Conservation (phyloP, 495 filamentous ascomycete genomes). For the Talaromyces stipitatus region DNA sequence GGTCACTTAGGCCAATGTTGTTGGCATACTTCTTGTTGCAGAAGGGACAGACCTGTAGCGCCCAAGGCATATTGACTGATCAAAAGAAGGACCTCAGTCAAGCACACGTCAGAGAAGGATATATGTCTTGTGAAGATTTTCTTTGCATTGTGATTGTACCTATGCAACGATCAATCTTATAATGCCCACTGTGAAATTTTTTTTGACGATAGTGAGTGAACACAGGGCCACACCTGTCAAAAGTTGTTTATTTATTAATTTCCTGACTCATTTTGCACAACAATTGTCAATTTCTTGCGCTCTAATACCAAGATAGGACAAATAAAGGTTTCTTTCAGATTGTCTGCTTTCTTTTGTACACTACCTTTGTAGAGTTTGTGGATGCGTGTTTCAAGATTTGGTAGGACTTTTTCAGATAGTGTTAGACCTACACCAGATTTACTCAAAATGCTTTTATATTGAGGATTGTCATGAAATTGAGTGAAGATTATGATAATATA, state of each 20-base stretch:
- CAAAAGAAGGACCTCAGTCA: neutral
- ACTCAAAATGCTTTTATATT: neutral
- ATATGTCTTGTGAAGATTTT: neutral
- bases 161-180: no score
- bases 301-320: neutral
- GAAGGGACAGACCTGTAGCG: neutral
- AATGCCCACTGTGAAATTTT: no score
- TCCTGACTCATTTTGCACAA: no score
- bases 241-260: neutral
- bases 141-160: no score
- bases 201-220: no score
- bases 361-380: no score
- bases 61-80: neutral
- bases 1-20: neutral
- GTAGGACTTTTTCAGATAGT: neutral
- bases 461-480: neutral
- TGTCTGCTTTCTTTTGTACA: neutral
- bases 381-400: no score
- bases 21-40: neutral
- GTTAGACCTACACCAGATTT: neutral
- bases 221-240: no score
- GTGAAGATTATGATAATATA: neutral
- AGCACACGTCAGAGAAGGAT: neutral
- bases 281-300: neutral
- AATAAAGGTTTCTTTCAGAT: neutral